phyloP scores from a whole-genome alignment of 257 asterid genomes.

The Nicotiana benthamiana region DNA sequence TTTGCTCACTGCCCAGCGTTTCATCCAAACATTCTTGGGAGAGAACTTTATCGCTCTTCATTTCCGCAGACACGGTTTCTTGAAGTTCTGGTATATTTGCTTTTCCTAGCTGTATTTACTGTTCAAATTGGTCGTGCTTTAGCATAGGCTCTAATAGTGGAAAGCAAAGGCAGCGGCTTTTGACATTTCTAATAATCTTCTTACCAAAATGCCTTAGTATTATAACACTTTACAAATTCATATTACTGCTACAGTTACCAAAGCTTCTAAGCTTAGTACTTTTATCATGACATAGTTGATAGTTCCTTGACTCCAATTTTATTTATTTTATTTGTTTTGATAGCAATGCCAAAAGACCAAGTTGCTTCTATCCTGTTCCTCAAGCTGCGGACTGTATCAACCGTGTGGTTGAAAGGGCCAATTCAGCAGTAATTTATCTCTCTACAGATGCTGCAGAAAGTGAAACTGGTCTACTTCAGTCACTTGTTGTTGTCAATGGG shows the following conservation, averaged over 20 bases:
- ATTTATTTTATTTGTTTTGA: constrained; percentile 14
- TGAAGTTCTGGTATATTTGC: constrained; percentile 77
- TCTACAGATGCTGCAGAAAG: constrained; percentile 95
- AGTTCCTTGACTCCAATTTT: constrained; percentile 3
- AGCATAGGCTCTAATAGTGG: not conserved
- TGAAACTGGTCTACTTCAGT: constrained; percentile 82
- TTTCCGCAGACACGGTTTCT: constrained; percentile 93
- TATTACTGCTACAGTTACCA: not conserved
- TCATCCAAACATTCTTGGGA: constrained; percentile 90
- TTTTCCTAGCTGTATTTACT: constrained; percentile 1
- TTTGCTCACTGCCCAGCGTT: constrained; percentile 89
- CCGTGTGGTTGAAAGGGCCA: constrained; percentile 61
- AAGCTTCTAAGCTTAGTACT: not conserved
- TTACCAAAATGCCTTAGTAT: not conserved
- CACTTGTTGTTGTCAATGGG: constrained; percentile 60
- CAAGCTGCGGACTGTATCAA: constrained; percentile 96
- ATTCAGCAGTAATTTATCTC: constrained; percentile 74
- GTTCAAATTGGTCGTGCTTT: not conserved
- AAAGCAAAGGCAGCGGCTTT: not conserved
- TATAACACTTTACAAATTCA: not conserved
- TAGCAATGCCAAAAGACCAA: constrained; percentile 82
- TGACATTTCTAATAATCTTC: not conserved
- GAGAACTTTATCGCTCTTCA: constrained; percentile 83
- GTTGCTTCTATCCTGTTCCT: constrained; percentile 95
- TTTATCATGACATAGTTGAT: not conserved